A percentile compares a stretch with the other conserved stretches of the same genome.
phyloP scores from a whole-genome alignment of 257 asterid genomes.

The Leonotis leonurus region DNA sequence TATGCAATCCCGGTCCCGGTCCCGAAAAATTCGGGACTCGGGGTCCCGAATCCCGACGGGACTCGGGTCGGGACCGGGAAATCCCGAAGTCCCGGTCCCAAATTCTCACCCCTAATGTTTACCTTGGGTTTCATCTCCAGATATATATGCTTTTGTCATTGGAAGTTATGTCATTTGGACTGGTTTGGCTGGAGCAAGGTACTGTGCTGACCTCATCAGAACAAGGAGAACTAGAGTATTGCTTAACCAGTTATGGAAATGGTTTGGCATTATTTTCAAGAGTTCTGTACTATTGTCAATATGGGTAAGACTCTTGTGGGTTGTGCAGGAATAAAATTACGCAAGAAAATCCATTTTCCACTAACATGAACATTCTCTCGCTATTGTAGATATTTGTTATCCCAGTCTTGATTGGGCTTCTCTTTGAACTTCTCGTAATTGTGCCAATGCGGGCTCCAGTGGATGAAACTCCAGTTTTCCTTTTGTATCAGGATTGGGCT shows the following conservation, averaged over 20 bases:
- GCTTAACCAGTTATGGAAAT: slow-evolving; percentile 71
- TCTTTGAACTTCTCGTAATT: slow-evolving; percentile 89
- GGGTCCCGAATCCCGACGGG: no score
- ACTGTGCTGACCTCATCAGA: slow-evolving; percentile 63
- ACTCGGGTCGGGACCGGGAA: no score
- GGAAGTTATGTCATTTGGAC: slow-evolving; percentile 99
- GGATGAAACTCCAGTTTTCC: slow-evolving; percentile 97
- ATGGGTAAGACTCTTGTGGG: slow-evolving; percentile 57
- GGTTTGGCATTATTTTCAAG: slow-evolving; percentile 86
- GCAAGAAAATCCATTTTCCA: neutral
- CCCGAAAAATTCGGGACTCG: no score
- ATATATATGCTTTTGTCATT: slow-evolving; percentile 83
- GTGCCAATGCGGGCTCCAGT: slow-evolving; percentile 98
- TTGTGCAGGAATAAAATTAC: neutral
- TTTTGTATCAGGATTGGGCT: slow-evolving; percentile 97
- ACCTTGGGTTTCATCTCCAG: slow-evolving; percentile 25
- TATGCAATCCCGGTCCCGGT: no score
- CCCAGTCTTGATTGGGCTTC: slow-evolving; percentile 86
- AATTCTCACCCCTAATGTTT: no score
- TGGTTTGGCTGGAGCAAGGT: slow-evolving; percentile 81
- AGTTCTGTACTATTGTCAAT: slow-evolving; percentile 72
- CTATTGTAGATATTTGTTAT: slow-evolving; percentile 70
- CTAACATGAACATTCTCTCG: neutral
- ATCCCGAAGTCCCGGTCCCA: no score
- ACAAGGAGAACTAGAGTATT: slow-evolving; percentile 59